Conservation (phyloP, 495 filamentous ascomycete species). For the Entonaema liquescens region DNA sequence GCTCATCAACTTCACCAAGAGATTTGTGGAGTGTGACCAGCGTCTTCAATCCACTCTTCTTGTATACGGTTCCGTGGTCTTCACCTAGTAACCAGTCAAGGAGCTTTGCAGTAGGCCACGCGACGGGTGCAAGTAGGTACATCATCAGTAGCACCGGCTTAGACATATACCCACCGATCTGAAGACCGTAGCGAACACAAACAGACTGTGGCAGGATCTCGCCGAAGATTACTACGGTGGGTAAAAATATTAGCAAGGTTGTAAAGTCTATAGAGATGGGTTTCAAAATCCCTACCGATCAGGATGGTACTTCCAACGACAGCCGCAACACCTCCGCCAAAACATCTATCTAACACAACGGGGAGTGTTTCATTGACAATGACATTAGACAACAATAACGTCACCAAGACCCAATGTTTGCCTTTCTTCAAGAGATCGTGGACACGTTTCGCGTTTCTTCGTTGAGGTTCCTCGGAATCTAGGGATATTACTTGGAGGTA, state of each 20-base stretch:
- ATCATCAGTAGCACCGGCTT: constrained; percentile 88
- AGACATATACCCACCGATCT: constrained; percentile 95
- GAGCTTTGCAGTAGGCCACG: constrained; percentile 89
- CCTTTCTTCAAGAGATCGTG: constrained; percentile 82
- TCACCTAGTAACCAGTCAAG: constrained; percentile 88
- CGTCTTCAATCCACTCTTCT: constrained; percentile 83
- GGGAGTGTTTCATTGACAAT: constrained; percentile 98
- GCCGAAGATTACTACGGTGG: constrained; percentile 85
- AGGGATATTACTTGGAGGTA: constrained; percentile 97
- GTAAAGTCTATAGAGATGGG: neutral
- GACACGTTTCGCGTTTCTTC: constrained; percentile 82
- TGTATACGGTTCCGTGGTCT: constrained; percentile 94
- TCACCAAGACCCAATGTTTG: constrained; percentile 99
- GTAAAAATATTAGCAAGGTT: constrained; percentile 9
- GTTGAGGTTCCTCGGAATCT: constrained; percentile 68
- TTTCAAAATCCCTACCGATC: constrained; percentile 71
- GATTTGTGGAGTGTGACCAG: constrained; percentile 93
- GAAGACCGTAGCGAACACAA: constrained; percentile 94
- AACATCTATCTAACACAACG: constrained; percentile 90
- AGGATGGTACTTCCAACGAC: constrained; percentile 90
- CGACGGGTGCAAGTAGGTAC: constrained; percentile 87
- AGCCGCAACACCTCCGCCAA: constrained; percentile 94
- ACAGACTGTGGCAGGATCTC: constrained; percentile 95
- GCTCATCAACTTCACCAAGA: constrained; percentile 83
- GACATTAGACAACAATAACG: constrained; percentile 91